Percentiles rank a stretch among this genome's conserved stretches.
These are phyloP conservation scores for Hypoxylon sp. DNA, from an alignment of 2,329 filamentous ascomycete genomes.

Conservation along the genomic window DNA sequence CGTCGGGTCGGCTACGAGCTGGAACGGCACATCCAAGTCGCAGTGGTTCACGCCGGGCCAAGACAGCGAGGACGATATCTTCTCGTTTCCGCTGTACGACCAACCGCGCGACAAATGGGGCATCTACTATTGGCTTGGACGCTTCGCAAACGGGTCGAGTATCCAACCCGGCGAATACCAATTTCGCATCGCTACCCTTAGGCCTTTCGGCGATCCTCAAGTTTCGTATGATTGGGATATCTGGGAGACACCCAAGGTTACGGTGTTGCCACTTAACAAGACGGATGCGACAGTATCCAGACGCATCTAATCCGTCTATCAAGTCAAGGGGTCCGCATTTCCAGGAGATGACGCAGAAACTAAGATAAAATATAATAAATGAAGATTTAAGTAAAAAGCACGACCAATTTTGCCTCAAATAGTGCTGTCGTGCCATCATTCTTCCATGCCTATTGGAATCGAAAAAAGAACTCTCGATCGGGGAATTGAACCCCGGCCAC, in stretches of 20 bases:
- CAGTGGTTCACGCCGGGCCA: slow-evolving; percentile 56
- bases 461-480: slow-evolving; percentile 52
- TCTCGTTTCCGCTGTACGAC: slow-evolving; percentile 57
- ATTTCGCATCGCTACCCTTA: slow-evolving; percentile 60
- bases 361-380: background rate
- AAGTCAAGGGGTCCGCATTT: background rate
- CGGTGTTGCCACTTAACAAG: slow-evolving; percentile 47
- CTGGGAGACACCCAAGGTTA: slow-evolving; percentile 56
- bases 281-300: background rate
- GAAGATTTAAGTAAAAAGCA: background rate
- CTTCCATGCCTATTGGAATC: background rate
- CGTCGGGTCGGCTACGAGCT: slow-evolving; percentile 60
- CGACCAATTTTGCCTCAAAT: no score
- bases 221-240: slow-evolving; percentile 61
- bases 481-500: slow-evolving; percentile 55
- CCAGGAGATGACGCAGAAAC: background rate
- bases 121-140: slow-evolving; percentile 61
- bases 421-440: background rate
- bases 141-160: slow-evolving; percentile 59
- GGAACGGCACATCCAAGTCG: slow-evolving; percentile 54
- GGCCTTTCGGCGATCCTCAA: slow-evolving; percentile 59
- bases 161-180: slow-evolving; percentile 60
- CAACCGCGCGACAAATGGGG: slow-evolving; percentile 54
- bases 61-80: slow-evolving; percentile 58
- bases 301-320: background rate